A percentile compares a stretch with the other conserved stretches of the same genome.
These are phyloP conservation scores for Kodamaea suecica DNA, from an alignment of 1,139 yeast genomes.

Conservation along the genomic window DNA sequence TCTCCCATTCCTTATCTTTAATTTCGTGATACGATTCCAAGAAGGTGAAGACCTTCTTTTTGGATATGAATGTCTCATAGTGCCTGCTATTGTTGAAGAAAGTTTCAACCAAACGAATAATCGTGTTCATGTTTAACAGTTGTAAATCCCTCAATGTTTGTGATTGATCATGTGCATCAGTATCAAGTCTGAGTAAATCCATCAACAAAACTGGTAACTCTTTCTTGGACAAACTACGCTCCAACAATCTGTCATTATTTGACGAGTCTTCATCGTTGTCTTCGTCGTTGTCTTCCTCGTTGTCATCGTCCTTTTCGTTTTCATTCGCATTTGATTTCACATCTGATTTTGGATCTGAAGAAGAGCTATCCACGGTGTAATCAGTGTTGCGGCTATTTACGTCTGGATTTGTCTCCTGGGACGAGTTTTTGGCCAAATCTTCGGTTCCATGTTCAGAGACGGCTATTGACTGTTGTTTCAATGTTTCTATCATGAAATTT, in stretches of 20 bases:
- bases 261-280: not conserved
- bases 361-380: not conserved
- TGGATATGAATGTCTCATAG: constrained; percentile 33
- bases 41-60: constrained; percentile 26
- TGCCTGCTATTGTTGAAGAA: constrained; percentile 33
- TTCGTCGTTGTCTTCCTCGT: not conserved
- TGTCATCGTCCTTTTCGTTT: not conserved
- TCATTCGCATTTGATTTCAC: not conserved
- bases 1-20: constrained; percentile 43
- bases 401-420: not conserved
- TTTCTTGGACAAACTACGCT: constrained; percentile 29
- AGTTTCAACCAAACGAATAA: constrained; percentile 27
- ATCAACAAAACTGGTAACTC: constrained; percentile 23
- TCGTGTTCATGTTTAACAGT: constrained; percentile 23
- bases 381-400: not conserved
- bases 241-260: constrained; percentile 16
- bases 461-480: constrained; percentile 16
- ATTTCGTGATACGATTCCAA: constrained; percentile 27
- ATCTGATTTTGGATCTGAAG: not conserved
- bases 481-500: constrained; percentile 41
- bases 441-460: not conserved
- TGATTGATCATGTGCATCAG: no score
- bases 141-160: no score
- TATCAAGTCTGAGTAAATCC: constrained; percentile 23
- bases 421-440: not conserved